Evolutionary conservation across 371 early-diverging fungal genomes (phyloP), one percentile per base, ranked within the genome.

Genomic region (Saksenaea vasiformis): DNA sequence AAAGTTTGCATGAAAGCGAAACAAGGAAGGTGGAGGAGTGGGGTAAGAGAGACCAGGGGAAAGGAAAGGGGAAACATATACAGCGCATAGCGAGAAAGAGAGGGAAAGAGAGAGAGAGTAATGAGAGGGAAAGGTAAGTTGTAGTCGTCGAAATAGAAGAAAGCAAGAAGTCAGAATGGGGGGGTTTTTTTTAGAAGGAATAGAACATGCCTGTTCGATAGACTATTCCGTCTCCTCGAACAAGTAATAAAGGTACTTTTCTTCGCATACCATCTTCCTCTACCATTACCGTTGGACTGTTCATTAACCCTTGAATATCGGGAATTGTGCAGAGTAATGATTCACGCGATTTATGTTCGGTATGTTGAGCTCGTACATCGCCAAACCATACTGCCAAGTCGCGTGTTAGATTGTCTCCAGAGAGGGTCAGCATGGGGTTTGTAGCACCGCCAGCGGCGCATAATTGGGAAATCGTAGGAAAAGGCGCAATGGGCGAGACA

Each of bases 301-400:
- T 57, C 34, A 63, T 35, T 34, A 80, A 41, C 11, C 65, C 66
- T 14, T 70, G 54, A 9, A 58, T 15, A 35, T 66, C 67, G 5
- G 88, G 88, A 31, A 85, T 70, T 15, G 69, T 66, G 31, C 84
- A 85, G 8, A 70, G 69, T 13, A 85, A 39, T 2, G 70, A 62
- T 55, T 87, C 85, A 24, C 76, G 74, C 0, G 82, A 84, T 51
- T 78, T 72, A 60, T 74, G 81, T 28, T 87, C 87, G 9, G 84
- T 85, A 41, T 67, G 64, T 10, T 81, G 78, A 9, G 84, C 74
- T 58, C 78, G 76, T 54, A 84, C 67, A 58, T 86, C 87, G 15
- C 88, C 91, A 73, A 92, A 91, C 84, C 87, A 83, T n/a, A 92
- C 84, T 1, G 79, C 76, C 56, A 91, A 70, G 55, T 89, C 88